Evolutionary conservation across 1,284 basidiomycete species (phyloP), one percentile per base, ranked within the genome.

Genomic region (Fistulinella staudtii): DNA sequence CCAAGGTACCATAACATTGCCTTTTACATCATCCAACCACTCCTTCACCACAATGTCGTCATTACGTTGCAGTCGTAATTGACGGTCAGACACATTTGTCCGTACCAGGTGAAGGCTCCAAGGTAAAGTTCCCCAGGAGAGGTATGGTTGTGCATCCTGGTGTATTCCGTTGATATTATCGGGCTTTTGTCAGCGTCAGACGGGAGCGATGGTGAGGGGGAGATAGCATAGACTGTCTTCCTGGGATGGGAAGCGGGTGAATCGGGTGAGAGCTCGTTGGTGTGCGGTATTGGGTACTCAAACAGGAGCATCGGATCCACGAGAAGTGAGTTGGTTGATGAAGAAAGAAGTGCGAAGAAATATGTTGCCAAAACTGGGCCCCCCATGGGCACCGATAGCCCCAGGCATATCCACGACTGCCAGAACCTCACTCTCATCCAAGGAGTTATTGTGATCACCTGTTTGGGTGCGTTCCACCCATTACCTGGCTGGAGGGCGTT

Each of bases 341-440:
- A n/a, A 31, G 13, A 22, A 34, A 21, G 11, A 11, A 41, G 18
- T 9, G 17, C 24, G n/a, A 17, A 25, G n/a, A 40, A 43, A 21
- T 21, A 58, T 47, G 11, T 49, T 39, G 13, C 53, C 56, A 9
- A 44, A 13, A 20, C 41, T 56, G 2, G 56, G 54, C 1, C 55
- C 55, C 3, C 40, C 35, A 13, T 53, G 47, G 14, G 50, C 47
- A 23, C 15, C 36, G 21, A 54, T 15, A 8, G 8, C n/a, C n/a
- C n/a, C 14, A 10, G 46, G 44, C 8, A 58, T 47, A 6, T 55
- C 38, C 1, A 25, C 41, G 13, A 30, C 33, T 1, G 30, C 34
- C 13, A 47, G 24, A 13, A 21, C 39, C 8, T 47, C 17, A 7
- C 40, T 48, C 23, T 24, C 4, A 3, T 39, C 35, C 17, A 5